phyloP scores from a whole-genome alignment of 805 yeast genomes.

The Hanseniaspora vineae region DNA sequence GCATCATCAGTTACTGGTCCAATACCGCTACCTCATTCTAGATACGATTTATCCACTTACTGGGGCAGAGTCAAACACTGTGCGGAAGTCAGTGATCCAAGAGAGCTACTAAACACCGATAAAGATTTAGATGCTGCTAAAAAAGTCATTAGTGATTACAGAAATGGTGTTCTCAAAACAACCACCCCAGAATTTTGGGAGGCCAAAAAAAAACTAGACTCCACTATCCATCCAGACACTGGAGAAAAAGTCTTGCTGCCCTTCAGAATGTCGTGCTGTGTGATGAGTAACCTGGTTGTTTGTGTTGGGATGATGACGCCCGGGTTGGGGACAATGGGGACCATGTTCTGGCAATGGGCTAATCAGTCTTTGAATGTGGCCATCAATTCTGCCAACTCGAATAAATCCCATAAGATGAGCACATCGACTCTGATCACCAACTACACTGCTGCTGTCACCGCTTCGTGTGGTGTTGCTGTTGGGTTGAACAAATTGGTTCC shows the following conservation, averaged over 20 bases:
- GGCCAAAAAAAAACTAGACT: constrained; percentile 77
- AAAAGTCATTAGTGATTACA: constrained; percentile 53
- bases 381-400: constrained; percentile 89
- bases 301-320: constrained; percentile 98
- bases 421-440: constrained; percentile 65
- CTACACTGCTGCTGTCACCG: constrained; percentile 80
- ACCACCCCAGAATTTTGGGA: constrained; percentile 81
- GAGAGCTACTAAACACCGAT: constrained; percentile 66
- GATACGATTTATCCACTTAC: constrained; percentile 68
- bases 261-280: constrained; percentile 95
- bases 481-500: constrained; percentile 93
- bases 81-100: constrained; percentile 84
- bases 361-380: constrained; percentile 96
- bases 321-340: constrained; percentile 76
- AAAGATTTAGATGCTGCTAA: constrained; percentile 54
- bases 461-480: constrained; percentile 90
- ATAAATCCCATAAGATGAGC: constrained; percentile 84
- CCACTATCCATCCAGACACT: constrained; percentile 92
- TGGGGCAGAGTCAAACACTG: constrained; percentile 94
- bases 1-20: constrained; percentile 84
- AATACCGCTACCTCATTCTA: constrained; percentile 65
- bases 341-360: constrained; percentile 95
- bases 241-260: constrained; percentile 89
- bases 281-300: constrained; percentile 82
- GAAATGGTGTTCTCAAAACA: constrained; percentile 46